Evolutionary conservation across 176 grass and related monocot species (phyloP), one percentile per base, ranked within the genome.

Genomic region (Juncus effusus): DNA sequence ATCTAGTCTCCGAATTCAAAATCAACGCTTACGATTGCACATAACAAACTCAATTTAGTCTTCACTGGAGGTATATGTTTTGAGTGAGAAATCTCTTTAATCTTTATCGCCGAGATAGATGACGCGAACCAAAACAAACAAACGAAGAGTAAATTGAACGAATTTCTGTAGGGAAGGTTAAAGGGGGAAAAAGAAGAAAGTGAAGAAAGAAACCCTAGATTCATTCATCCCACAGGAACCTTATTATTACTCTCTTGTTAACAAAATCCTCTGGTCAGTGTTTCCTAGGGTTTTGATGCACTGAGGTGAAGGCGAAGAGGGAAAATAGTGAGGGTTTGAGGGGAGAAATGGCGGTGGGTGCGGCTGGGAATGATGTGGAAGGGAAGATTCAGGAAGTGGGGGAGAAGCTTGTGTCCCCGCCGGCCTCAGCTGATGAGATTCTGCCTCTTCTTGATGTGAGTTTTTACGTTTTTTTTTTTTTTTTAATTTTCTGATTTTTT

Each of bases 361-460:
- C 13, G 16, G 13, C 75, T 16, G 75, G 67, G 4, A 77, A 77
- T 6, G 58, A 60, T 36, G 62, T 77, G 3, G 75, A 77, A 49
- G 54, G 67, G 4, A 16, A 67, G 7, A 64, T 77, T 44, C 51
- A 58, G 3, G 63, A 67, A 2, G 35, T 64, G 3, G 75, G 75
- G 7, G 51, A 0, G 10, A 56, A 67, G 38, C 75, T 77, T n/a
- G 9, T 14, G 12, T 77, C 75, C 28, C 63, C 75, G 14, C 63
- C 75, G 4, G 10, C 63, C 6, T 56, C 62, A 12, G 53, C 64
- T 51, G 50, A 67, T 1, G 63, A 77, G 3, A 61, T 77, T 16
- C 75, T 77, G 9, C 39, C 75, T 49, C 54, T 77, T 13, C 75
- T 77, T 40, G 75, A 69, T 69, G 75, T 77, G 16, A 77, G 40